Percentiles rank a stretch among this genome's conserved stretches.
Evolutionary conservation across 2,329 filamentous ascomycete genomes (phyloP).

Genomic region (Elsinoe batatas): DNA sequence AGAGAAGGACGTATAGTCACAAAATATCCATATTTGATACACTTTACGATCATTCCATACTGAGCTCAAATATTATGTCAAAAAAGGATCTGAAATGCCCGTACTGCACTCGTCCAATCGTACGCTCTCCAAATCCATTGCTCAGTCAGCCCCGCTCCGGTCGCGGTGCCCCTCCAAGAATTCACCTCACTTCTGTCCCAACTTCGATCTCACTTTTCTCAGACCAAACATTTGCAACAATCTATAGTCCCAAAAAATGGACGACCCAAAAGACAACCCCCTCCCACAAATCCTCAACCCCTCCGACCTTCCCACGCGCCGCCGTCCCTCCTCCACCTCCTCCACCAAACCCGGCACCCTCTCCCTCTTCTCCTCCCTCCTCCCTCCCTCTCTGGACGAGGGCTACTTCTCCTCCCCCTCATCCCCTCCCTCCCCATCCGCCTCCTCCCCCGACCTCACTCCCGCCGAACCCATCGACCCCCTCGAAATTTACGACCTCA

Average conservation of each 20-base stretch:
- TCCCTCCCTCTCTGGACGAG: constrained; percentile 42
- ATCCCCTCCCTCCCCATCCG: constrained; percentile 22
- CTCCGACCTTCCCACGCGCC: constrained; percentile 77
- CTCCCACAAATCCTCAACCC: constrained; percentile 88
- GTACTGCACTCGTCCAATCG: neutral
- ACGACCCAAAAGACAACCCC: constrained; percentile 55
- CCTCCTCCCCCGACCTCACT: constrained; percentile 31
- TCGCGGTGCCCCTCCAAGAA: neutral
- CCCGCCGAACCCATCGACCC: constrained; percentile 72
- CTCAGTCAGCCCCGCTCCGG: neutral
- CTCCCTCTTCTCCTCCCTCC: constrained; percentile 45
- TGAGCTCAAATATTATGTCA: no score
- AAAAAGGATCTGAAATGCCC: neutral
- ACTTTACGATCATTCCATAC: no score
- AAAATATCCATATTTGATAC: no score
- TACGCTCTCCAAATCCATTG: neutral
- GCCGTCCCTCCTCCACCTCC: constrained; percentile 35
- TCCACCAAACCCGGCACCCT: constrained; percentile 21
- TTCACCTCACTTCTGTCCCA: neutral
- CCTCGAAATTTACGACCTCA: constrained; percentile 94
- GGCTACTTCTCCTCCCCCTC: constrained; percentile 31
- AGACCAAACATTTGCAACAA: neutral
- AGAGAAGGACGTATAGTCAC: neutral
- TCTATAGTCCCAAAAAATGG: constrained; percentile 19
- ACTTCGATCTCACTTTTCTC: neutral